These are phyloP conservation scores for Penicillium alfredii DNA, from an alignment of 495 filamentous ascomycete species.

Conservation along the genomic window DNA sequence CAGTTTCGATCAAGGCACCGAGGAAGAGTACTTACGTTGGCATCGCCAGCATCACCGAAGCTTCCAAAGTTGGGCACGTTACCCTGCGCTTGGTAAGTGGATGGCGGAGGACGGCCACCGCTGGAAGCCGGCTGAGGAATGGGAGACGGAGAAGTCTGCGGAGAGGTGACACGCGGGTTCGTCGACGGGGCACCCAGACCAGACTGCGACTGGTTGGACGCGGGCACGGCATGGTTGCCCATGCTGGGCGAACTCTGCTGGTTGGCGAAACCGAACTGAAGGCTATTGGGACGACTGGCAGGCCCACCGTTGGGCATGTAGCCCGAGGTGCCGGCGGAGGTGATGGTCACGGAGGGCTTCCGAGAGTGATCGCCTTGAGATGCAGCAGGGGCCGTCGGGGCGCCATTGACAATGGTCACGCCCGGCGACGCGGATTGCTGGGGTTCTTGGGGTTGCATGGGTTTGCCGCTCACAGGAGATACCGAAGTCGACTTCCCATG, in stretches of 20 bases:
- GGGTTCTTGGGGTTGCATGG: conserved; percentile 45
- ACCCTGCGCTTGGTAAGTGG: conserved; percentile 57
- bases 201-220: conserved; percentile 41
- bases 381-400: conserved; percentile 46
- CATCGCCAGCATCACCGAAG: conserved; percentile 59
- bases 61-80: conserved; percentile 74
- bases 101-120: conserved; percentile 72
- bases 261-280: conserved; percentile 71
- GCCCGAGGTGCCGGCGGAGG: conserved; percentile 64
- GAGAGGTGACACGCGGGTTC: conserved; percentile 63
- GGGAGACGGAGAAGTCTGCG: conserved; percentile 75
- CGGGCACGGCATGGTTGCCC: conserved; percentile 41
- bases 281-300: conserved; percentile 53
- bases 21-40: conserved; percentile 55
- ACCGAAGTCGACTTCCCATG: conserved; percentile 77
- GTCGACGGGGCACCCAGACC: conserved; percentile 57
- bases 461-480: conserved; percentile 80
- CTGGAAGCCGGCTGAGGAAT: conserved; percentile 83
- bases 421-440: conserved; percentile 42
- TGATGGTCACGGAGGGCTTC: conserved; percentile 85
- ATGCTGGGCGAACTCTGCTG: conserved; percentile 62
- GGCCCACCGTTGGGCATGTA: conserved; percentile 72
- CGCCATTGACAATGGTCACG: conserved; percentile 63
- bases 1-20: conserved; percentile 2
- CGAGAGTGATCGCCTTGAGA: conserved; percentile 67